A percentile compares a stretch with the other conserved stretches of the same genome.
Conservation (phyloP, 257 asterid genomes). For the Knoxia roxburghii region DNA sequence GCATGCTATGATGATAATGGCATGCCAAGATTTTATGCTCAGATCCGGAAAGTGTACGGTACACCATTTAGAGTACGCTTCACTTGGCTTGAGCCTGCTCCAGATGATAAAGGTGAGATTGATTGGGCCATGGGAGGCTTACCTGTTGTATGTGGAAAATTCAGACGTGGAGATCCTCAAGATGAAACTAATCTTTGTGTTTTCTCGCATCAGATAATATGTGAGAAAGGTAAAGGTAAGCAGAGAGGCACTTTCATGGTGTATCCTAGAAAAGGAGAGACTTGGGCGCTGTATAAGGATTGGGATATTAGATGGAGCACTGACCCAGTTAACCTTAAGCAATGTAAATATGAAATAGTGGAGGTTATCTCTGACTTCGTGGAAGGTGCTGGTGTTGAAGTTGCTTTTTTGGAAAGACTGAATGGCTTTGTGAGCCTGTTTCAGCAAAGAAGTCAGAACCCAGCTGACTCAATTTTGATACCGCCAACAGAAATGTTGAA, state of each 20-base stretch:
- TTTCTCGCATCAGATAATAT: constrained; percentile 50
- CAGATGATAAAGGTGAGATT: constrained; percentile 27
- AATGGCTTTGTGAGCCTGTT: constrained; percentile 59
- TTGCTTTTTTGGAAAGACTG: constrained; percentile 52
- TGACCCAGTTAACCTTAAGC: constrained; percentile 27
- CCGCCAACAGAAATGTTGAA: constrained; percentile 37
- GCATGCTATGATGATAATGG: constrained; percentile 70
- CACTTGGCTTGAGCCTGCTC: constrained; percentile 65
- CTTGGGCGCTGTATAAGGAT: constrained; percentile 72
- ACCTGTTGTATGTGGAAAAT: constrained; percentile 73
- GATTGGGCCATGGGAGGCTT: constrained; percentile 35
- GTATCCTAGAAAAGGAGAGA: constrained; percentile 63
- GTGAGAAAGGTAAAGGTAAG: constrained; percentile 30
- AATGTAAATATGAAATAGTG: constrained; percentile 56
- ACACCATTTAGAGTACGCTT: constrained; percentile 41
- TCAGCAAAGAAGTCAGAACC: constrained; percentile 29
- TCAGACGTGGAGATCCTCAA: constrained; percentile 29
- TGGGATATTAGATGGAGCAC: constrained; percentile 61
- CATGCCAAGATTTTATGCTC: constrained; percentile 83
- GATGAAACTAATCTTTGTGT: constrained; percentile 17
- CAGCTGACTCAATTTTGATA: constrained; percentile 22
- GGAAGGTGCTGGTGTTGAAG: constrained; percentile 38
- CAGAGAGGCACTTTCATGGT: constrained; percentile 35
- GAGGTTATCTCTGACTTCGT: constrained; percentile 56
- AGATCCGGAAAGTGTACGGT: constrained; percentile 34